These are phyloP conservation scores for Akanthomyces uredinophilus DNA, from an alignment of 2,329 filamentous ascomycete species.

Conservation along the genomic window DNA sequence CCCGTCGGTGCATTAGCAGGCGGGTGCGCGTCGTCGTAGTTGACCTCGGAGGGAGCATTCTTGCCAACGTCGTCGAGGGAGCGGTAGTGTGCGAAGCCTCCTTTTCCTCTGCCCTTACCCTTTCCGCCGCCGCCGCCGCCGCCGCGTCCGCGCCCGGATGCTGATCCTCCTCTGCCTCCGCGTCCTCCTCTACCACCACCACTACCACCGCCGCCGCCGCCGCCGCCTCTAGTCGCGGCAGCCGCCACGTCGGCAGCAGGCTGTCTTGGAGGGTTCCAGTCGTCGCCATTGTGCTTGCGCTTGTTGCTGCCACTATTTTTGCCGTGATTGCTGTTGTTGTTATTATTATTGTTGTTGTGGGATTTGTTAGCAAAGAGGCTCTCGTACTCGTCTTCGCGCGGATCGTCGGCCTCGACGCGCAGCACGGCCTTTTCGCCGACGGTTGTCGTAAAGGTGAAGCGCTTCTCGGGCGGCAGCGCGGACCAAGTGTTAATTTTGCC, in stretches of 20 bases:
- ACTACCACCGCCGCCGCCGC: constrained; percentile 25
- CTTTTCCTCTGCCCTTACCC: constrained; percentile 39
- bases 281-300: constrained; percentile 50
- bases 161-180: constrained; percentile 31
- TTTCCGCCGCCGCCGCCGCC: constrained; percentile 31
- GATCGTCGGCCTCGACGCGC: constrained; percentile 68
- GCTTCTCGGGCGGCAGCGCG: constrained; percentile 63
- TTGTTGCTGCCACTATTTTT: constrained; percentile 56
- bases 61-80: constrained; percentile 62
- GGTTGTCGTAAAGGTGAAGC: constrained; percentile 72
- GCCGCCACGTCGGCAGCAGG: neutral
- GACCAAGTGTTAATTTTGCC: constrained; percentile 80
- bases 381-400: constrained; percentile 58
- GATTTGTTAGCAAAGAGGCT: constrained; percentile 55
- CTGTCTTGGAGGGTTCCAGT: constrained; percentile 31
- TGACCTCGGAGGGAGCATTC: constrained; percentile 40
- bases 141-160: constrained; percentile 31
- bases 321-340: constrained; percentile 57
- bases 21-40: constrained; percentile 41
- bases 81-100: constrained; percentile 53
- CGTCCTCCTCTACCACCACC: constrained; percentile 25
- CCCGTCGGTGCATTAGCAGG: constrained; percentile 22
- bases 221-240: neutral
- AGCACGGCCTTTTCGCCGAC: constrained; percentile 85
- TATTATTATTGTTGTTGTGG: constrained; percentile 46